Evolutionary conservation across 2,329 filamentous ascomycete genomes (phyloP).

Genomic region (Colletotrichum paranaense): DNA sequence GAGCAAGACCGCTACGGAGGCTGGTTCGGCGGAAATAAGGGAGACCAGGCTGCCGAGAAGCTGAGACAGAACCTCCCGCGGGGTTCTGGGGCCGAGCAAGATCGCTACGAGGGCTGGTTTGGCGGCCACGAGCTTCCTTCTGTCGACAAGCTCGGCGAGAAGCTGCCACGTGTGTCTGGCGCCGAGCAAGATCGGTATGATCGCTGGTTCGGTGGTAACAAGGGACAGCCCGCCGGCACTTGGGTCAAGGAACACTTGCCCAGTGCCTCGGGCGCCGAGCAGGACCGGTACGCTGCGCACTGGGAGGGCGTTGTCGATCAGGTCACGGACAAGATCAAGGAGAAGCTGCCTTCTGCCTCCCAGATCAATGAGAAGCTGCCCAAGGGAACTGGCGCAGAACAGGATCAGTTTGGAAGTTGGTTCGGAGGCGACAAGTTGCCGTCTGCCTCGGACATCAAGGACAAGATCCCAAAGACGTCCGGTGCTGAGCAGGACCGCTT

Average conservation of each 20-base stretch:
- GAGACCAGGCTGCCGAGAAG: not conserved
- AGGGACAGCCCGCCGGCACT: not conserved
- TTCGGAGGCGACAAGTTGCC: slow-evolving; percentile 35
- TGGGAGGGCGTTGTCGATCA: slow-evolving; percentile 21
- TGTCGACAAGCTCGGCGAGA: not conserved
- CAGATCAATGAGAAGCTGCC: slow-evolving; percentile 15
- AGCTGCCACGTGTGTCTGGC: slow-evolving; percentile 28
- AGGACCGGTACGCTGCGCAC: slow-evolving; percentile 37
- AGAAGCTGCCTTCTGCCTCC: slow-evolving; percentile 29
- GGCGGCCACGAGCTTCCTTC: slow-evolving; percentile 34
- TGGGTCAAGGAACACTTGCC: slow-evolving; percentile 27
- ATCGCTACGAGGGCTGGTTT: slow-evolving; percentile 39
- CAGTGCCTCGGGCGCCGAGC: slow-evolving; percentile 34
- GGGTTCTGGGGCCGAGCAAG: slow-evolving; percentile 39
- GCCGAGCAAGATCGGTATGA: slow-evolving; percentile 37
- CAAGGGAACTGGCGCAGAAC: slow-evolving; percentile 17
- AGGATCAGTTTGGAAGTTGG: slow-evolving; percentile 38
- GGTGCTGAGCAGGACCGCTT: slow-evolving; percentile 38
- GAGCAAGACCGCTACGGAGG: slow-evolving; percentile 35
- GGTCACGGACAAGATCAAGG: slow-evolving; percentile 18
- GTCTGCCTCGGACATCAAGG: slow-evolving; percentile 22
- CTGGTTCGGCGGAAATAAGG: slow-evolving; percentile 35
- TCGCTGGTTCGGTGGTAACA: slow-evolving; percentile 36
- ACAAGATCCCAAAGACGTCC: slow-evolving; percentile 23
- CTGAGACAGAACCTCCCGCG: slow-evolving; percentile 1